Conservation (phyloP, 495 filamentous ascomycete genomes). For the Staphylotrichum tortipilum region DNA sequence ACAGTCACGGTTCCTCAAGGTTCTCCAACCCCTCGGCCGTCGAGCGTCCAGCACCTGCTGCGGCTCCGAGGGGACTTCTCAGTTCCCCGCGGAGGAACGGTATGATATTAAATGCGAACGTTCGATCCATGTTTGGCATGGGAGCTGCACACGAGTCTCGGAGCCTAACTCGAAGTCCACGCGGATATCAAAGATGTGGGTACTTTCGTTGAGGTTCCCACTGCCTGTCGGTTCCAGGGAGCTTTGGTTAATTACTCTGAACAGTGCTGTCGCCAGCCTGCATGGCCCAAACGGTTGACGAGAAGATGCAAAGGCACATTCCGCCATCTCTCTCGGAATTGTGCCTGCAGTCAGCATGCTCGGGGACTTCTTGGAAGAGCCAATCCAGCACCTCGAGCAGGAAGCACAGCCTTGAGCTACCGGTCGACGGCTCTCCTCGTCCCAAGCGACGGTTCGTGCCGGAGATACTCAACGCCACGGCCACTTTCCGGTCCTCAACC, state of each 20-base stretch:
- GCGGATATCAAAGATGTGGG: background rate
- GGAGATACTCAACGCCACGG: background rate
- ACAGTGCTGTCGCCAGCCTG: background rate
- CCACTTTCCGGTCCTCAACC: background rate
- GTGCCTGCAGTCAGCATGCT: background rate
- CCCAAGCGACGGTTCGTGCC: background rate
- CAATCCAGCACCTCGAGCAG: background rate
- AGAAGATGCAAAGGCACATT: background rate
- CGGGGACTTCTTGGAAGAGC: background rate
- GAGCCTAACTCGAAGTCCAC: background rate
- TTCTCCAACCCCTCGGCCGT: background rate
- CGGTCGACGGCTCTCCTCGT: background rate
- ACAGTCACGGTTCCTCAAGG: background rate
- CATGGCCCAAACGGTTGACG: background rate
- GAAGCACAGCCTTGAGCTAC: background rate
- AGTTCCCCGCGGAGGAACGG: conserved; percentile 6
- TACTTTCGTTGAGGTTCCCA: no score
- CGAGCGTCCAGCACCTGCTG: background rate
- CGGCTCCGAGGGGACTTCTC: background rate
- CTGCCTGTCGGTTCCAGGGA: background rate
- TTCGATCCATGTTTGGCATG: background rate
- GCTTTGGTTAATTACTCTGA: background rate
- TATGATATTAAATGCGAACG: background rate
- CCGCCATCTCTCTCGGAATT: background rate
- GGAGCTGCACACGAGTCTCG: background rate